A percentile compares a stretch with the other conserved stretches of the same genome.
These are phyloP conservation scores for Yamadazyma buinensis DNA, from an alignment of 1,139 yeast genomes.

Conservation along the genomic window DNA sequence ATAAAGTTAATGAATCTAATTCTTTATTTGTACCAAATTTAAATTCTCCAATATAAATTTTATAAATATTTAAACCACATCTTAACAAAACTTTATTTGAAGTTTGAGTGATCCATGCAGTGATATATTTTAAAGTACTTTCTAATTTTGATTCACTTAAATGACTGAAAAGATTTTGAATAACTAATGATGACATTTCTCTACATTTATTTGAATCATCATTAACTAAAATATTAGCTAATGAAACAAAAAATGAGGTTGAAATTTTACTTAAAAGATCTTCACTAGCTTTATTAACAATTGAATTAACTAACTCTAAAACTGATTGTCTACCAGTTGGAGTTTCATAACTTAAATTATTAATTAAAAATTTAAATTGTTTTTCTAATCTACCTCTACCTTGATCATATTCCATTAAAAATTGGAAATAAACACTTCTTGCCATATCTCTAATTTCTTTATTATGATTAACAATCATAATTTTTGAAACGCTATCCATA, in stretches of 20 bases:
- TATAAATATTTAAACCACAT: slow-evolving; percentile 76
- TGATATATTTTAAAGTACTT: slow-evolving; percentile 55
- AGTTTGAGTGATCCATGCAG: slow-evolving; percentile 65
- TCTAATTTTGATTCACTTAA: slow-evolving; percentile 34
- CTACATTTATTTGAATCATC: slow-evolving; percentile 83
- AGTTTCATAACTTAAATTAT: slow-evolving; percentile 80
- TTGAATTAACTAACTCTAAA: slow-evolving; percentile 75
- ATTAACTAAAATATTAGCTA: slow-evolving; percentile 72
- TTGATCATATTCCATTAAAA: slow-evolving; percentile 92
- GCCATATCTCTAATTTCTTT: slow-evolving; percentile 83
- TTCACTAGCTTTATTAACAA: slow-evolving; percentile 63
- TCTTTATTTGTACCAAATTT: slow-evolving; percentile 38
- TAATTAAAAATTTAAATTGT: slow-evolving; percentile 78
- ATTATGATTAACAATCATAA: slow-evolving; percentile 89
- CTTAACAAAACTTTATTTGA: slow-evolving; percentile 56
- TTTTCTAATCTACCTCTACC: slow-evolving; percentile 82
- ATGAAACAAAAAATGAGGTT: slow-evolving; percentile 75
- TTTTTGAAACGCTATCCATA: slow-evolving; percentile 75
- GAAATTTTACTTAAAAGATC: slow-evolving; percentile 62
- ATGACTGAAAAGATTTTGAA: slow-evolving; percentile 53
- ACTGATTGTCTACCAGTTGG: slow-evolving; percentile 87
- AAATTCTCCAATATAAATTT: slow-evolving; percentile 52
- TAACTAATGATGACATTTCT: slow-evolving; percentile 72
- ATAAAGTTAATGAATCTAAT: slow-evolving; percentile 38
- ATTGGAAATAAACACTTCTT: slow-evolving; percentile 78